Base-by-base conservation (phyloP, 2,329 filamentous ascomycete species). In the Stagonosporopsis vannaccii region DNA sequence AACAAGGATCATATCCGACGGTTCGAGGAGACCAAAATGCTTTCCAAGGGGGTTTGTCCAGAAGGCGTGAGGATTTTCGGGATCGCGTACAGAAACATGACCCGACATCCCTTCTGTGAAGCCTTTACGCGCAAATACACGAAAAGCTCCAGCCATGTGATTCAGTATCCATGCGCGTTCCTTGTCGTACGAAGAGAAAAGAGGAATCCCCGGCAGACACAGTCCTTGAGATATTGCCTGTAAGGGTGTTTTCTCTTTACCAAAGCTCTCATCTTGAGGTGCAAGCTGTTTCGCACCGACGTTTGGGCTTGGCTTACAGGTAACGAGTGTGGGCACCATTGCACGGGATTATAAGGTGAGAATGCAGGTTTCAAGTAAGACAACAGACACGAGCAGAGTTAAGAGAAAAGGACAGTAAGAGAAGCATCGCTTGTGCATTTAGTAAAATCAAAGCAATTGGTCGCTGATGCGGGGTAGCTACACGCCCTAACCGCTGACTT, bases 41-140 rank as follows among this genome's bases (percentile, higher is more conserved):
- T 81, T 79, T 2, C 85, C 87, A 0, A 90, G 77, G 53, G 75
- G 87, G 77, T 85, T 90, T 70, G 89, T 90, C 89, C 89, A 91
- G 74, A 89, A 88, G 13, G 80, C 79, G 57, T 84, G 78, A 0
- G 78, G 76, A 62, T 84, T 78, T 70, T 89, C 86, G 0, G 88
- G 87, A 68, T 90, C 88, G 12, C 87, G 81, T 1, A 90, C 84
- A 13, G 79, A 83, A 61, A 91, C 90, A 72, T 90, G 87, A 0
- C 88, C 88, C 25, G 81, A 81, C 79, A 90, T 88, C 51, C 88
- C 88, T 30, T 90, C 88, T 0, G 84, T 86, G 73, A 85, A 89
- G 45, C 85, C 86, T 64, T 85, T 83, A 42, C 87, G 82, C 1
- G 86, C 80, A 71, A 89, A 90, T 68, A 89, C 82, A 25, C 88